Evolutionary conservation across 2,329 filamentous ascomycete genomes (phyloP).

Genomic region (Ophiostoma angusticollis): DNA sequence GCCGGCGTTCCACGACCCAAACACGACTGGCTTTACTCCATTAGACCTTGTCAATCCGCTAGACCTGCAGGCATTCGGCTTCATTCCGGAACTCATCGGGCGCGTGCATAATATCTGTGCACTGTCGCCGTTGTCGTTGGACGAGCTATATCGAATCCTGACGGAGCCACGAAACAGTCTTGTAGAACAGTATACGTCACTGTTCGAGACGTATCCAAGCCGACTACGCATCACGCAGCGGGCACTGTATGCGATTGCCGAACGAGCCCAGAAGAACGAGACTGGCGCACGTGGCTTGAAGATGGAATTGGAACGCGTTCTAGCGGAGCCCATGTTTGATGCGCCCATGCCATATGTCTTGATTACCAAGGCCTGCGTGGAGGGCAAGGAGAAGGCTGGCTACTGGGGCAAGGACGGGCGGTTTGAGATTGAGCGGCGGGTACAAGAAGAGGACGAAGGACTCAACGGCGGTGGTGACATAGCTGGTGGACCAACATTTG

Average conservation of each 20-base stretch:
- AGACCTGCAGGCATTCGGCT: conserved; percentile 73
- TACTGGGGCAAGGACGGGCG: conserved; percentile 60
- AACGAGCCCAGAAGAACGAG: conserved; percentile 42
- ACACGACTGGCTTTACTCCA: conserved; percentile 33
- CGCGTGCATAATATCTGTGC: conserved; percentile 84
- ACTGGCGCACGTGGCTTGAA: conserved; percentile 72
- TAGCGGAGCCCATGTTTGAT: conserved; percentile 72
- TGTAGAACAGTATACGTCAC: conserved; percentile 73
- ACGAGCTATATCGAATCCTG: conserved; percentile 69
- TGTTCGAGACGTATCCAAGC: conserved; percentile 70
- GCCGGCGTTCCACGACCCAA: conserved; percentile 21
- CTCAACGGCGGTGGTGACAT: neutral
- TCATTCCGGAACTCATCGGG: conserved; percentile 94
- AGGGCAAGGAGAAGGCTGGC: conserved; percentile 43
- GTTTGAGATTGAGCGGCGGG: conserved; percentile 54
- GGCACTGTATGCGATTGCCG: conserved; percentile 70
- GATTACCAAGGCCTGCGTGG: conserved; percentile 57
- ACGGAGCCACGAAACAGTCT: conserved; percentile 87
- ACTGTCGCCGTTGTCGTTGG: conserved; percentile 57
- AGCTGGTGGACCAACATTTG: conserved; percentile 20
- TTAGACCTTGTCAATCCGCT: conserved; percentile 62
- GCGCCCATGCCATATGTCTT: conserved; percentile 64
- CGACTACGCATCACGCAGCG: conserved; percentile 72
- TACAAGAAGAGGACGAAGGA: conserved; percentile 47
- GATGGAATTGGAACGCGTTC: conserved; percentile 67